phyloP scores from a whole-genome alignment of 1,139 yeast species.

The Pichia sp. region DNA sequence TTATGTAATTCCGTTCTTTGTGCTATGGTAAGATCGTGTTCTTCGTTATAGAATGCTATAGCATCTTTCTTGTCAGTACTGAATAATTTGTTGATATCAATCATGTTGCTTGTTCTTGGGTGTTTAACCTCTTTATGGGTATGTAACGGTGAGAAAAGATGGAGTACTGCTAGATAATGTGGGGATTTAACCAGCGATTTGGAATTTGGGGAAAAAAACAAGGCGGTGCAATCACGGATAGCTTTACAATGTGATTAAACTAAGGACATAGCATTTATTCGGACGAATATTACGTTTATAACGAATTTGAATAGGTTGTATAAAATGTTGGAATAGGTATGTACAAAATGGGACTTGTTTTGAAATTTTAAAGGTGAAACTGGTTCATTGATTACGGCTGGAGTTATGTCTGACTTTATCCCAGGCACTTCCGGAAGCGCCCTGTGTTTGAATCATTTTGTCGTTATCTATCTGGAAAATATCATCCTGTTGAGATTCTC shows the following conservation, averaged over 20 bases:
- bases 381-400: not conserved
- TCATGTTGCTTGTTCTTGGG: slow-evolving; percentile 3
- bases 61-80: slow-evolving; percentile 22
- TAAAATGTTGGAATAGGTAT: too few relatives aligned
- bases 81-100: slow-evolving; percentile 13
- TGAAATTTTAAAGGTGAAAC: too few relatives aligned
- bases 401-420: slow-evolving; percentile 15
- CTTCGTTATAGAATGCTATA: slow-evolving; percentile 24
- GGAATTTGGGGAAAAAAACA: not conserved
- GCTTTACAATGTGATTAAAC: too few relatives aligned
- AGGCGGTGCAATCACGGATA: slow-evolving; percentile 6
- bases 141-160: not conserved
- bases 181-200: too few relatives aligned
- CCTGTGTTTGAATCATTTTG: slow-evolving; percentile 8
- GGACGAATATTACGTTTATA: too few relatives aligned
- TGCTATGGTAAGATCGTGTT: slow-evolving; percentile 20
- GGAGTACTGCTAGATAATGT: too few relatives aligned
- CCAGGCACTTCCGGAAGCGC: slow-evolving; percentile 17
- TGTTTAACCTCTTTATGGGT: not conserved
- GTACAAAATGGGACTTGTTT: too few relatives aligned
- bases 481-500: too few relatives aligned
- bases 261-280: too few relatives aligned
- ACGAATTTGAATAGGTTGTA: too few relatives aligned
- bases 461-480: slow-evolving; percentile 1
- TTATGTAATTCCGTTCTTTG: slow-evolving; percentile 23